Base-by-base conservation (phyloP, 2,329 filamentous ascomycete species). In the Zasmidium angulare region DNA sequence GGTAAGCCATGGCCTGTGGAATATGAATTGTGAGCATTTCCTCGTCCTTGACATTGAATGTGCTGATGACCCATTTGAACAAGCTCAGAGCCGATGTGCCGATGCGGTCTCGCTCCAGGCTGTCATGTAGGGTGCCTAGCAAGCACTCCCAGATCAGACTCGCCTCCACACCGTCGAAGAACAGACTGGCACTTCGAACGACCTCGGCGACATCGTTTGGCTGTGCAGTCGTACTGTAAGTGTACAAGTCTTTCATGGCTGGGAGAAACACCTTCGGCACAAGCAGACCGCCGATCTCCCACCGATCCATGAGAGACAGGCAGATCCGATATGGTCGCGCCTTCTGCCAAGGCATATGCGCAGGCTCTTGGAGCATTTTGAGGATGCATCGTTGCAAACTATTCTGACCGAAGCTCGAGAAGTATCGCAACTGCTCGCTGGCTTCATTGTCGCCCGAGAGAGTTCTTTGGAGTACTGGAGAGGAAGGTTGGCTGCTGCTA, bases 141-240 rank as follows among this genome's bases (percentile, higher is more conserved):
- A 75, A 62, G 31, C 66, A 68, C 14, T 66, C 62, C 80, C 96
- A 99, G 50, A 99, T 96, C 20, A 98, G 80, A 7, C 90, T 89
- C 68, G 93, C 96, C 75, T 99, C 95, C 43, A 98, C 93, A 3
- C 93, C 93, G 71, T 99, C 95, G 67, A 99, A 99, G 76, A 99
- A 99, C 46, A 95, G 89, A 71, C 90, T 96, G 3, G 93, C 95
- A 72, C 93, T 98, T 66, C 91, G 87, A 66, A 98, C 82, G 2
- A 98, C 92, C 74, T 99, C 95, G 14, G 86, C 82, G 62, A 95
- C 91, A 59, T 93, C 86, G 6, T 83, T 76, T 69, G 88, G 89
- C n/a, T 82, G 75, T 11, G 89, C 85, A 53, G 79, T 79, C 23
- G 79, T 77, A 74, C 92, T 88, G 76, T 92, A 98, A 49, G 81